These are phyloP conservation scores for Dendrostoma leiphaemia DNA, from an alignment of 2,329 filamentous ascomycete species.

Conservation along the genomic window DNA sequence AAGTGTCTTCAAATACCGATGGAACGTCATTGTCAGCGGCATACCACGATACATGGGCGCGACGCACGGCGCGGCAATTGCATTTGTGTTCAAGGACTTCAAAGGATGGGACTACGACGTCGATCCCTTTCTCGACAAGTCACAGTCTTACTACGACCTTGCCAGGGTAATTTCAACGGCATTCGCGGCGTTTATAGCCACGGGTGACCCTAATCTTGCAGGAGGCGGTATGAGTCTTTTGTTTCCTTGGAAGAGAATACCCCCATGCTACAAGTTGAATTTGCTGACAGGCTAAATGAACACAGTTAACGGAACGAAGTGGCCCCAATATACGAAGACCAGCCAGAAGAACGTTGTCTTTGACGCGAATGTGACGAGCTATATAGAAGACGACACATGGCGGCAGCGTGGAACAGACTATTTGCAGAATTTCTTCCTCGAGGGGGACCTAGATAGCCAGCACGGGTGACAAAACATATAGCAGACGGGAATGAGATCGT, in stretches of 20 bases:
- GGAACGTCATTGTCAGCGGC: conserved; percentile 38
- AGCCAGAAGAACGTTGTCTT: conserved; percentile 48
- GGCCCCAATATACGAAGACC: conserved; percentile 41
- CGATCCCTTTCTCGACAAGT: conserved; percentile 38
- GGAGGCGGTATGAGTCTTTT: conserved; percentile 15
- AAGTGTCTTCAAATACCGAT: conserved; percentile 41
- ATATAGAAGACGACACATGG: too few species aligned
- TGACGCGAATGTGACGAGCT: conserved; percentile 47
- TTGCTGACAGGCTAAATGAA: not conserved
- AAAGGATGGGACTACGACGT: conserved; percentile 42
- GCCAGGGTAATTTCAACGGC: conserved; percentile 47
- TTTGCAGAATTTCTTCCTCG: too few species aligned
- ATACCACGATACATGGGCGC: conserved; percentile 11
- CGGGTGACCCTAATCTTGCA: conserved; percentile 40
- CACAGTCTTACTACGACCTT: conserved; percentile 38
- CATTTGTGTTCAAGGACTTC: conserved; percentile 53
- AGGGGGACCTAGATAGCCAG: too few species aligned
- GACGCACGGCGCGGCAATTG: conserved; percentile 44
- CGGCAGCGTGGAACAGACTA: too few species aligned
- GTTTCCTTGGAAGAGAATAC: too few species aligned
- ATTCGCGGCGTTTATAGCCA: conserved; percentile 50
- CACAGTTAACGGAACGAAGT: conserved; percentile 24
- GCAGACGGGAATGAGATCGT: too few species aligned
- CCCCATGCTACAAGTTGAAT: too few species aligned
- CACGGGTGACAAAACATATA: too few species aligned